Evolutionary conservation across 78 protist species (phyloP).

Genomic region (Dictyostelium intermedium): DNA sequence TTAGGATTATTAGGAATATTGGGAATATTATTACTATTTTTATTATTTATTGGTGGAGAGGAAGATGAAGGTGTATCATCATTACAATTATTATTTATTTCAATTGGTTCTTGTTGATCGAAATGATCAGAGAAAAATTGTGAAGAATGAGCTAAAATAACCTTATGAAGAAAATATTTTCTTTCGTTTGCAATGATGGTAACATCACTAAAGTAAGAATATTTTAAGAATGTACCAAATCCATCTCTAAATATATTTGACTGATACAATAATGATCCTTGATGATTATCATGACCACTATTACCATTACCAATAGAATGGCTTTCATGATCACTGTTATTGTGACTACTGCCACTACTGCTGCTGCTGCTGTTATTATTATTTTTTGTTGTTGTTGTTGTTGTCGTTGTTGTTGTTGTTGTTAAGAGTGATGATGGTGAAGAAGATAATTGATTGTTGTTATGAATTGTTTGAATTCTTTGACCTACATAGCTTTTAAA

Average conservation of each 20-base stretch:
- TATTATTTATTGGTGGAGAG: not conserved
- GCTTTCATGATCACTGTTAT: too few species aligned
- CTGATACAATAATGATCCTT: not conserved
- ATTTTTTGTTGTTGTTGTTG: not conserved
- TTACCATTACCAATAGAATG: not conserved
- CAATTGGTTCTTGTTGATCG: constrained; percentile 3
- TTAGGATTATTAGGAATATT: not conserved
- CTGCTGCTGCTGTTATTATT: not conserved
- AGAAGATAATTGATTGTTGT: not conserved
- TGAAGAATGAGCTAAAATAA: constrained; percentile 70
- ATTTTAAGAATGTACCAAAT: constrained; percentile 42
- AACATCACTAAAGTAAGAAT: constrained; percentile 46
- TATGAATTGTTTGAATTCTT: not conserved
- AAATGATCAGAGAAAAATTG: constrained; percentile 60
- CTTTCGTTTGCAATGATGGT: constrained; percentile 26
- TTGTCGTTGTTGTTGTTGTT: not conserved
- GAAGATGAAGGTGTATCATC: not conserved
- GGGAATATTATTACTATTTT: not conserved
- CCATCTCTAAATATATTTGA: constrained; percentile 58
- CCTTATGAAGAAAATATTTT: constrained; percentile 60
- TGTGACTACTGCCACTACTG: not conserved
- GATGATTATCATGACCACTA: not conserved
- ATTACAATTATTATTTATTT: too few species aligned
- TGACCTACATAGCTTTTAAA: not conserved
- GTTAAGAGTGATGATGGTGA: not conserved